A percentile compares a stretch with the other conserved stretches of the same genome.
Conservation (phyloP, 2,329 filamentous ascomycete species). For the Ophiosphaerella herpotricha region DNA sequence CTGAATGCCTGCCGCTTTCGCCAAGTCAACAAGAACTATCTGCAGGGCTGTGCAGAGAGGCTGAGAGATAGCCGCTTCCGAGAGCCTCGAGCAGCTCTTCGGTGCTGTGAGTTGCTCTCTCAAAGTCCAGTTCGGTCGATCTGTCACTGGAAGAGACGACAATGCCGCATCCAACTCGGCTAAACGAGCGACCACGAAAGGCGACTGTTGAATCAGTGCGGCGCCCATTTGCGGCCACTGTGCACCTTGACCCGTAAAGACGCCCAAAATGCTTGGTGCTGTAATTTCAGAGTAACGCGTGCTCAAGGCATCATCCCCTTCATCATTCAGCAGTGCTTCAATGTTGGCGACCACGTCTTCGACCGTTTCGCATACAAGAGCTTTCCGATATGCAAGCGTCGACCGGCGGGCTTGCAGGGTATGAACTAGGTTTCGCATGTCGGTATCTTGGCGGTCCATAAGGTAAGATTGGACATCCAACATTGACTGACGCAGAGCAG, state of each 20-base stretch:
- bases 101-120: background rate
- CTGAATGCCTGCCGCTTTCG: constrained; percentile 29
- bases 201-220: constrained; percentile 9
- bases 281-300: too few relatives aligned
- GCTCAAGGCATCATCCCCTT: too few relatives aligned
- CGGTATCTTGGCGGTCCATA: background rate
- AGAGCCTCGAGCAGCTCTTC: constrained; percentile 4
- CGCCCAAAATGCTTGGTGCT: background rate
- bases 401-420: background rate
- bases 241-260: constrained; percentile 49
- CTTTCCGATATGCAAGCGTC: background rate
- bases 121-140: background rate
- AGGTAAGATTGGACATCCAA: background rate
- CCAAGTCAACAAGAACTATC: constrained; percentile 36
- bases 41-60: constrained; percentile 47
- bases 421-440: constrained; percentile 1
- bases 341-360: background rate
- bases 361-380: constrained; percentile 7
- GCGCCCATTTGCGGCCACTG: constrained; percentile 49
- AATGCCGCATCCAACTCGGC: background rate
- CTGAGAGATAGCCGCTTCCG: constrained; percentile 32
- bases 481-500: background rate
- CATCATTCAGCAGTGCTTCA: background rate
- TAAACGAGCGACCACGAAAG: too few relatives aligned
- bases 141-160: background rate